Evolutionary conservation across 495 filamentous ascomycete species (phyloP), one percentile per base, ranked within the genome.

Genomic region (Astrothelium macrocarpum): DNA sequence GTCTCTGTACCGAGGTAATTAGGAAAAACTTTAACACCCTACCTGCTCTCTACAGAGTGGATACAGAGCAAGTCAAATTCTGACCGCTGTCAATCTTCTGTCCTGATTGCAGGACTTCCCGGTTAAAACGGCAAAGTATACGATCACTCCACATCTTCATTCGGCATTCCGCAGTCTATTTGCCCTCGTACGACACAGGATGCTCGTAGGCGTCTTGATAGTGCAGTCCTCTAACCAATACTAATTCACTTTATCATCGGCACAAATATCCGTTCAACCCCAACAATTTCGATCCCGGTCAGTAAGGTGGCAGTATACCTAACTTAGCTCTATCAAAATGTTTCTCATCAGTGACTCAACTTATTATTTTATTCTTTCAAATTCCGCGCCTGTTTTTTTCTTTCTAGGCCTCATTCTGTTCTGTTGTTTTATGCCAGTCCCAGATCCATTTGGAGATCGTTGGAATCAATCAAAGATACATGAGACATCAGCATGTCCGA

Each of bases 341-440:
- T 26, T 29, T 56, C 7, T 56, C 25, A 56, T 56, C 11, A 56
- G 49, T 56, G 49, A 56, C 49, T 56, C 49, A 56, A 56, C 25
- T 5, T 56, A 56, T 16, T 56, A 56, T 56, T 16, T 56, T 16
- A 9, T 56, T 26, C 49, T 56, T 25, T 56, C 49, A 9, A 56
- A 56, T 16, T 56, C 49, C 5, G 49, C 49, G 25, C 49, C 49
- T 29, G 16, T 56, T 29, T 56, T 56, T 25, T 56, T 56, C 25
- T 9, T 56, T 29, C 49, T 56, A n/a, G 49, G 49, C 5, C 7
- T 56, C 11, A 20, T 56, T 16, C n/a, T 56, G 7, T 56, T 56
- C 29, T 56, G 26, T 25, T 56, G 2, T 29, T 56, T 26, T 16
- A 56, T 56, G 49, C 49, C 49, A 28, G 16, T 3, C 20, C 49